A percentile compares a stretch with the other conserved stretches of the same genome.
Evolutionary conservation across 108 stramenopile genomes (phyloP).

Genomic region (Aurantiochytrium sp.): DNA sequence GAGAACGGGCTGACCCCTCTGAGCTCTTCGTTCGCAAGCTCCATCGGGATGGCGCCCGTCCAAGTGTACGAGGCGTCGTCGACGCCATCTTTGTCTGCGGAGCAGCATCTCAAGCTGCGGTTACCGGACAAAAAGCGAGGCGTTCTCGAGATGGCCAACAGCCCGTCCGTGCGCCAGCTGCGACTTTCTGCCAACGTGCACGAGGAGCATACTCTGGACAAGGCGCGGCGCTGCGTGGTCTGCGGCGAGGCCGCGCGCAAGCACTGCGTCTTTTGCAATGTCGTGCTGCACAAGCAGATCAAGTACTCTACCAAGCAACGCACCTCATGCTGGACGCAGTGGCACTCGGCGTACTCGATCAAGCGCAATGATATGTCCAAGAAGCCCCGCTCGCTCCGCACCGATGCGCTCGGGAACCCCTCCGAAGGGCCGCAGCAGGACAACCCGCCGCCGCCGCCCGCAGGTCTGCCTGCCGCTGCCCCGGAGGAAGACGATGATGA

Average conservation of each 20-base stretch:
- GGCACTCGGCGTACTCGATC: neutral
- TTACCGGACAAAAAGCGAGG: neutral
- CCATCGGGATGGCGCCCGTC: too few relatives aligned
- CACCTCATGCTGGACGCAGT: neutral
- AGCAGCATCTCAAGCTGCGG: neutral
- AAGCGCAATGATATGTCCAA: neutral
- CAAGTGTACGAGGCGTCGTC: neutral
- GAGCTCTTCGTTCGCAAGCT: neutral
- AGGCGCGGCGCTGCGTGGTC: neutral
- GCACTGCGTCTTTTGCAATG: constrained; percentile 1
- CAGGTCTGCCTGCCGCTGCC: too few relatives aligned
- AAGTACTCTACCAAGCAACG: neutral
- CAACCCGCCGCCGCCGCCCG: too few relatives aligned
- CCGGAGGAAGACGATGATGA: too few relatives aligned
- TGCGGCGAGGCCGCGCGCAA: neutral
- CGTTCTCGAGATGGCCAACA: neutral
- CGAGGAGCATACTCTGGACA: neutral
- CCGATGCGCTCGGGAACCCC: too few relatives aligned
- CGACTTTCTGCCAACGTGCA: neutral
- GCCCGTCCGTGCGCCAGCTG: neutral
- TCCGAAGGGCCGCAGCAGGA: too few relatives aligned
- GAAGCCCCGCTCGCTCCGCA: neutral
- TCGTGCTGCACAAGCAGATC: neutral
- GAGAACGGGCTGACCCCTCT: neutral
- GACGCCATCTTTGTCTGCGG: neutral